A percentile compares a stretch with the other conserved stretches of the same genome.
Evolutionary conservation across 1,284 basidiomycete genomes (phyloP).

Genomic region (Volvariella surrecta): DNA sequence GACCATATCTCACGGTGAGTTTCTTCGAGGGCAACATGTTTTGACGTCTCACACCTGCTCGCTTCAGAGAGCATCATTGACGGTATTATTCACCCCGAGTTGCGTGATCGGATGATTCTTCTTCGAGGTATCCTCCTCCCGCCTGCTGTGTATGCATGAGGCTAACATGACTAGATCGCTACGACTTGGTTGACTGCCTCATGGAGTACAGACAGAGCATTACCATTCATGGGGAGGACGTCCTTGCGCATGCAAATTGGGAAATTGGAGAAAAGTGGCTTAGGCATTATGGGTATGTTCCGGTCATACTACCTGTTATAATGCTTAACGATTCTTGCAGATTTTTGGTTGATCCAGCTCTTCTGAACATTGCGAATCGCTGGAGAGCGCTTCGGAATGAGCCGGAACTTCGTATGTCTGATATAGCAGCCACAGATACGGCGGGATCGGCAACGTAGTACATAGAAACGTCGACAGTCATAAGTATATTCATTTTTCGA

Average conservation of each 20-base stretch:
- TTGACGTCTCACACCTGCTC: no score
- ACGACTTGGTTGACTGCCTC: slow-evolving; percentile 69
- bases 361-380: slow-evolving; percentile 57
- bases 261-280: slow-evolving; percentile 82
- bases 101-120: slow-evolving; percentile 85
- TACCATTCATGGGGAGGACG: slow-evolving; percentile 82
- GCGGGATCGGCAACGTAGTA: slow-evolving; percentile 17
- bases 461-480: neutral
- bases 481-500: neutral
- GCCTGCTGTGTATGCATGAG: neutral
- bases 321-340: slow-evolving; percentile 27
- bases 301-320: neutral
- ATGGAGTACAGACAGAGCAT: slow-evolving; percentile 60
- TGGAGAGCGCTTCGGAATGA: slow-evolving; percentile 75
- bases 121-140: slow-evolving; percentile 54
- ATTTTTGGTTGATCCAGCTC: slow-evolving; percentile 60
- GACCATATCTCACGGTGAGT: slow-evolving; percentile 76
- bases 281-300: slow-evolving; percentile 67
- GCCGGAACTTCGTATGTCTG: slow-evolving; percentile 46
- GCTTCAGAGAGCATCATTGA: slow-evolving; percentile 78
- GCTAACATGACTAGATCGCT: slow-evolving; percentile 44
- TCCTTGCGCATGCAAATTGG: slow-evolving; percentile 82
- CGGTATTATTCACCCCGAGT: slow-evolving; percentile 76
- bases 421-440: slow-evolving; percentile 40
- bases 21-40: slow-evolving; percentile 3